Conservation (phyloP, 2,329 filamentous ascomycete species). For the Claviceps sp. region DNA sequence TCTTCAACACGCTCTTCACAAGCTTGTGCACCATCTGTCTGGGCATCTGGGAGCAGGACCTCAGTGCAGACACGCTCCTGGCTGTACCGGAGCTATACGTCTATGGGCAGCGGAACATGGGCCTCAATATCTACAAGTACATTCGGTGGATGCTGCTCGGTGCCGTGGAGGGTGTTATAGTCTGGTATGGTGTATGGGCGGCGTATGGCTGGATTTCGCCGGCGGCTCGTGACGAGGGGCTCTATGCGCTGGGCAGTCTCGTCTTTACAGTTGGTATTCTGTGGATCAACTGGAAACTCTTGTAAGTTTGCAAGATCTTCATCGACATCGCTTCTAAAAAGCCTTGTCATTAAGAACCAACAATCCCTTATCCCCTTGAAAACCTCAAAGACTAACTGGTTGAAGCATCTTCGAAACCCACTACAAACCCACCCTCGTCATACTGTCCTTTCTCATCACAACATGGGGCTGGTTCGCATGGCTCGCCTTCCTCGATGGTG, state of each 20-base stretch:
- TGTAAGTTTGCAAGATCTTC: conserved; percentile 33
- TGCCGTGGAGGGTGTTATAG: conserved; percentile 56
- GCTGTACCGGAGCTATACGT: conserved; percentile 85
- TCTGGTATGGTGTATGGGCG: conserved; percentile 53
- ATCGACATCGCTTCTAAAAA: too few relatives aligned
- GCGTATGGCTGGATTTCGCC: conserved; percentile 34
- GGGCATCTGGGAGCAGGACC: conserved; percentile 84
- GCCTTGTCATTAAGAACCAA: too few relatives aligned
- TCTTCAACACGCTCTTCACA: conserved; percentile 92
- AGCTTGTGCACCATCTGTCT: conserved; percentile 79
- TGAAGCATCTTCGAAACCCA: conserved; percentile 58
- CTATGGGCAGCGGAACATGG: conserved; percentile 58
- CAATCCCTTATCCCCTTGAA: too few relatives aligned
- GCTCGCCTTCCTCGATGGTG: conserved; percentile 56
- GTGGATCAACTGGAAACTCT: conserved; percentile 63
- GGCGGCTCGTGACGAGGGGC: conserved; percentile 46
- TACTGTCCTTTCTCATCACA: conserved; percentile 43
- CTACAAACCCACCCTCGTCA: conserved; percentile 55
- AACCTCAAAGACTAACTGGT: neutral
- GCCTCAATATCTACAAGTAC: conserved; percentile 64
- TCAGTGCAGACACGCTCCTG: conserved; percentile 71
- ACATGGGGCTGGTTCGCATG: conserved; percentile 56
- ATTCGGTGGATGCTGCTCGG: conserved; percentile 66
- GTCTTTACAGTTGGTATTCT: conserved; percentile 58
- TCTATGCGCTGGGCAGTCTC: conserved; percentile 63